Evolutionary conservation across 2,329 filamentous ascomycete species (phyloP), one percentile per base, ranked within the genome.

Genomic region (Trichoderma gracile): DNA sequence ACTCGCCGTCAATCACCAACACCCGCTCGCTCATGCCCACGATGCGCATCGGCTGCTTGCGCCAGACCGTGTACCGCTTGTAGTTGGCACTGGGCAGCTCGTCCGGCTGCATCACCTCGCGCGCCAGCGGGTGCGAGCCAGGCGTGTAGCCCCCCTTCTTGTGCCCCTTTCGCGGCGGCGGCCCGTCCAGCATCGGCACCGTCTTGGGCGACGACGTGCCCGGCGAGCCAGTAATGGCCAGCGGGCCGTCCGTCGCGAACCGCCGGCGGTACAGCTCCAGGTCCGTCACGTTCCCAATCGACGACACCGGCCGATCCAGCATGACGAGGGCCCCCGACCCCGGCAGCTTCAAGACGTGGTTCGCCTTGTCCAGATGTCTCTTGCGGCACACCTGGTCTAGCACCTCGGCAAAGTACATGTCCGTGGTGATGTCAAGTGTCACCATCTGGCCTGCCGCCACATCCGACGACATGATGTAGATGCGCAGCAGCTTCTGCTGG

Each of bases 31-130:
- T 90, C 71, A 89, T 85, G 4, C 86, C 88, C 47, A 91, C 88
- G 70, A 95, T 89, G 25, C 90, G 87, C 84, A 95, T 92, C 9
- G 90, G 88, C 75, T 93, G 90, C 76, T 93, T 92, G 68, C 91
- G 87, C 80, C 89, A 90, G 17, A 96, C 91, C 14, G 86, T 87
- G 76, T 92, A 95, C 70, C 89, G 89, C 72, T 91, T 89, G 78
- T 91, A 90, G 70, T 82, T 87, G 47, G 82, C 80, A 64, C 80
- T 81, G 68, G 80, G 82, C 55, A 84, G 77, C 72, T 86, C 85
- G 63, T 86, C 84, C 69, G 85, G 82, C 76, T 85, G 85, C 66
- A 84, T 77, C 19, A 82, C 80, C 73, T 89, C 85, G 67, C 86
- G 86, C 17, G 88, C 86, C 55, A 92, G 81, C 21, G 90, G 89